Conservation (phyloP, 768 basidiomycete genomes). For the Cystobasidium onofrii region DNA sequence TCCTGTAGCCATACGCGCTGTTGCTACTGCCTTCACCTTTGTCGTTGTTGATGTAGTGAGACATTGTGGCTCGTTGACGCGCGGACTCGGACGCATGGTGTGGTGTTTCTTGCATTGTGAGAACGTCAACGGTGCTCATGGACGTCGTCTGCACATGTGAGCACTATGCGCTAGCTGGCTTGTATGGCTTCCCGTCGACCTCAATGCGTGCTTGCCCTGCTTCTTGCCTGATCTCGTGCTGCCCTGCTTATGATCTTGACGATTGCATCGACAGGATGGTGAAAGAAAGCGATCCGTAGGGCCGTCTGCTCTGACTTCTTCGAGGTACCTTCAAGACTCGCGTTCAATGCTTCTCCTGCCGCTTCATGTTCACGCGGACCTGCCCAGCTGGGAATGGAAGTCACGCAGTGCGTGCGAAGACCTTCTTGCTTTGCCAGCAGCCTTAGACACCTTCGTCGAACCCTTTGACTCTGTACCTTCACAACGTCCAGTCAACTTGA, state of each 20-base stretch:
- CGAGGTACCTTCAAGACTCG: not conserved
- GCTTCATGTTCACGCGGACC: not conserved
- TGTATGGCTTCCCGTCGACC: not conserved
- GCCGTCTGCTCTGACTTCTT: too few species aligned
- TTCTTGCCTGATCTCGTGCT: not conserved
- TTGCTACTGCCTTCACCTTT: not conserved
- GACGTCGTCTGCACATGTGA: not conserved
- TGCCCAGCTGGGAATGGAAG: not conserved
- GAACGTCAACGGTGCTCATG: not conserved
- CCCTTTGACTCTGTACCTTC: not conserved
- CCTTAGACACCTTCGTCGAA: too few species aligned
- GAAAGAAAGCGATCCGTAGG: not conserved
- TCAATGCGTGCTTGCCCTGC: not conserved
- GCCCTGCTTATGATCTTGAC: not conserved
- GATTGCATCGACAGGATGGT: not conserved
- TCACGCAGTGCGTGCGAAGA: not conserved
- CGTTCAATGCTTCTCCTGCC: not conserved
- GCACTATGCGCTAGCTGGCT: not conserved
- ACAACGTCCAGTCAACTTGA: too few species aligned
- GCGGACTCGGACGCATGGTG: not conserved
- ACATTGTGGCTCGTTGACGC: not conserved
- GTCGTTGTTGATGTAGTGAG: not conserved
- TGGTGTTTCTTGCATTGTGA: not conserved
- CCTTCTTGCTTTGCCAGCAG: not conserved
- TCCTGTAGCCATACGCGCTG: not conserved